Base-by-base conservation (phyloP, 2,329 filamentous ascomycete genomes). In the Trichophyton simii region DNA sequence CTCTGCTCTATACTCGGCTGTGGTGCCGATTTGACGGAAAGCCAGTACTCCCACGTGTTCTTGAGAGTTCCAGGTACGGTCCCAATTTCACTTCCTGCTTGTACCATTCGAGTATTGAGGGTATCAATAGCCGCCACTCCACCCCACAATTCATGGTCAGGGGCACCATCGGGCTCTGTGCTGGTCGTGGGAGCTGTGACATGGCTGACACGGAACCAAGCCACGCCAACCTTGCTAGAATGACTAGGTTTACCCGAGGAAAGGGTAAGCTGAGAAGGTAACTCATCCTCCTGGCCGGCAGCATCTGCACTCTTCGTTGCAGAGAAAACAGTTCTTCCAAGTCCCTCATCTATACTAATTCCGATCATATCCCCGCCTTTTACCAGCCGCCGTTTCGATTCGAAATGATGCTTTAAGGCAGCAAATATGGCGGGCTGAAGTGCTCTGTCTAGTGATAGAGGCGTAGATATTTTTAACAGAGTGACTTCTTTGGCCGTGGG, bases 141-240 rank as follows among this genome's bases (percentile, higher is more conserved):
- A 42, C 89, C 90, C 94, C 94, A 99, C 7, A 86, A 78, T 59
- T 88, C 86, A 57, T 86, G 83, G 2, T 82, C 81, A 1, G 83
- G 78, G 13, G 83, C 82, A 38, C 84, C 82, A 69, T 79, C 67
- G 77, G 85, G 67, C 69, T 79, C 67, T 77, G 85, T 67, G 70
- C 73, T 67, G 77, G 74, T 67, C 6, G 71, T 67, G n/a, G 74
- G 72, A 7, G 77, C 75, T 54, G 77, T 75, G 38, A 95, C 86
- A 63, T 89, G 87, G 44, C 87, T 87, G 46, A 99, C 87, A 65
- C 86, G 89, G 78, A 96, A 97, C 94, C 94, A 99, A 6, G 89
- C 91, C 20, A 95, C 88, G 34, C 74, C 74, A 36, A 75, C 68
- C 79, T 82, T 72, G 81, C 83, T 66, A 25, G 65, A 65, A 57